Percentiles rank a stretch among this genome's conserved stretches.
Evolutionary conservation across 441 rosid species (phyloP).

Genomic region (Iberis amara): DNA sequence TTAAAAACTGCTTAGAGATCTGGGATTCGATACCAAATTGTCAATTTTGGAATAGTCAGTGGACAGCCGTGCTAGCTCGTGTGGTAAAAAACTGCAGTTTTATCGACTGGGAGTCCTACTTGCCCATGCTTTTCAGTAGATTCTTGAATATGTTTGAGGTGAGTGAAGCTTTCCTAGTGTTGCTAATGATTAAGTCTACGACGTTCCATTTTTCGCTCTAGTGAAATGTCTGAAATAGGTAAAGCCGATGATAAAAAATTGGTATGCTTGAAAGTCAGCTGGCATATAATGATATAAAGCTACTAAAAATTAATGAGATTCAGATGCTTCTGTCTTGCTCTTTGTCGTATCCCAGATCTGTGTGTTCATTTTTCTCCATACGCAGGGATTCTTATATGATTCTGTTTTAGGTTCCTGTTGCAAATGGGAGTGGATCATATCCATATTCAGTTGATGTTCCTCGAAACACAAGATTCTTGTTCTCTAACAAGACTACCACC

Average conservation of each 20-base stretch:
- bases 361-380: constrained; percentile 13
- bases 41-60: constrained; percentile 98
- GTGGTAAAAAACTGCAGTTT: constrained; percentile 73
- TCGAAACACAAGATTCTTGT: constrained; percentile 86
- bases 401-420: constrained; percentile 84
- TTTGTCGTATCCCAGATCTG: constrained; percentile 7
- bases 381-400: constrained; percentile 16
- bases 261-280: no score
- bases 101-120: constrained; percentile 79
- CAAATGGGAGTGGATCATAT: constrained; percentile 93
- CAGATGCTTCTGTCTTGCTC: constrained; percentile 8
- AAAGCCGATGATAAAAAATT: constrained; percentile 8
- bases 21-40: constrained; percentile 98
- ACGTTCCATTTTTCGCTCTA: constrained; percentile 12
- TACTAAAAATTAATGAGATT: constrained; percentile 7
- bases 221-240: constrained; percentile 16
- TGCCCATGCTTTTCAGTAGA: constrained; percentile 72
- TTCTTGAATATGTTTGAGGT: constrained; percentile 98
- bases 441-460: constrained; percentile 96
- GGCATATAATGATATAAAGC: no score
- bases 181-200: constrained; percentile 19
- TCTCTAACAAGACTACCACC: constrained; percentile 71
- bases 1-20: constrained; percentile 54
- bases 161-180: constrained; percentile 35
- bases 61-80: constrained; percentile 88